These are phyloP conservation scores for Leccinum pellstonianum DNA, from an alignment of 768 basidiomycete species.

Conservation along the genomic window DNA sequence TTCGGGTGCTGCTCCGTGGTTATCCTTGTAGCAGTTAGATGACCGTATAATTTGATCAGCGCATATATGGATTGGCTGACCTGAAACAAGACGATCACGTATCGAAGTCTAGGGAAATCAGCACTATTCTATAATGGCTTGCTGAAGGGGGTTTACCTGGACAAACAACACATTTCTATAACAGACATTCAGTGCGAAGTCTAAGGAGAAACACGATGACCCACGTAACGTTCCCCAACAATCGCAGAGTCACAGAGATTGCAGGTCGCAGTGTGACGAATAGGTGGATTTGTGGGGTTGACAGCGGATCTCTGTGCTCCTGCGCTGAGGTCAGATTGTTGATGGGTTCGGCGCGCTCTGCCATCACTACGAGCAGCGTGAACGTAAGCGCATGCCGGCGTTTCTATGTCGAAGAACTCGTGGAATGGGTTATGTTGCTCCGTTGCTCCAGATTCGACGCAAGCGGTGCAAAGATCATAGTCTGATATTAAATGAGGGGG, in stretches of 20 bases:
- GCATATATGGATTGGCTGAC: constrained; percentile 32
- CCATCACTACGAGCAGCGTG: constrained; percentile 49
- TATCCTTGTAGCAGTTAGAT: constrained; percentile 43
- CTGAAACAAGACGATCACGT: constrained; percentile 69
- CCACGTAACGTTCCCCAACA: constrained; percentile 68
- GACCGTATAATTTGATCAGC: neutral
- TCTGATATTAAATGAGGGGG: constrained; percentile 39
- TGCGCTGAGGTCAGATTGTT: neutral
- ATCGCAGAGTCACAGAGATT: constrained; percentile 76
- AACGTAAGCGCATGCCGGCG: constrained; percentile 63
- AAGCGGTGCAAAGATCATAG: constrained; percentile 68
- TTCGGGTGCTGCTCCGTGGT: constrained; percentile 72
- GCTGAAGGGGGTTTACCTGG: constrained; percentile 38
- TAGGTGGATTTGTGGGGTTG: constrained; percentile 18
- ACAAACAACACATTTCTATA: constrained; percentile 74
- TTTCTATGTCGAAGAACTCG: constrained; percentile 66
- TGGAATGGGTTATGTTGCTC: constrained; percentile 61
- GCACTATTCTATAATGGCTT: neutral
- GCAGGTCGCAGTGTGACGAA: constrained; percentile 66
- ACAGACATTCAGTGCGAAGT: constrained; percentile 3
- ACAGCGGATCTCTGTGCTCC: neutral
- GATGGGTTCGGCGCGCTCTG: constrained; percentile 27
- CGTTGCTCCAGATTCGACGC: constrained; percentile 49
- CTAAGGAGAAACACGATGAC: constrained; percentile 24
- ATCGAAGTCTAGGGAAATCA: constrained; percentile 59